Conservation (phyloP, 1,284 basidiomycete genomes). For the Ganoderma sp. region DNA sequence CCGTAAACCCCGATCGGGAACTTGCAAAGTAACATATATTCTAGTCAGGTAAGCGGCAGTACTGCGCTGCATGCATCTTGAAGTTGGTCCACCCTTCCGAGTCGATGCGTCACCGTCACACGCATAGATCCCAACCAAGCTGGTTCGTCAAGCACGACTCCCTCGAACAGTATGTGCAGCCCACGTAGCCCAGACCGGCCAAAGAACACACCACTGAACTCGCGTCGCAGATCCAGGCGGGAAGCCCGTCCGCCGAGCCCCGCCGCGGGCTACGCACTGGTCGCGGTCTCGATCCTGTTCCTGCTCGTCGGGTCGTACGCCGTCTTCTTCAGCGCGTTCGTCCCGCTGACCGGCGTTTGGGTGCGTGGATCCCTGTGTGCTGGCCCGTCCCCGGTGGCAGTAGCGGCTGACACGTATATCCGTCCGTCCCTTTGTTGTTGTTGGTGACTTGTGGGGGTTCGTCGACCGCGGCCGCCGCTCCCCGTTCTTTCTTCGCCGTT, state of each 20-base stretch:
- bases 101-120: constrained; percentile 27
- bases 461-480: background rate
- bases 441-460: background rate
- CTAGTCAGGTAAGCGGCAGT: background rate
- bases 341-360: constrained; percentile 55
- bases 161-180: constrained; percentile 20
- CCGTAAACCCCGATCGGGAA: background rate
- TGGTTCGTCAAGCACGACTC: constrained; percentile 25
- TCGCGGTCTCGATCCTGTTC: constrained; percentile 56
- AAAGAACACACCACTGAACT: background rate
- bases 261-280: constrained; percentile 53
- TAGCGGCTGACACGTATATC: background rate
- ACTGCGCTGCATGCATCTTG: constrained; percentile 10
- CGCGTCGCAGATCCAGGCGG: constrained; percentile 4
- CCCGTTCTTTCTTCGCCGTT: background rate
- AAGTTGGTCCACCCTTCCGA: constrained; percentile 11
- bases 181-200: background rate
- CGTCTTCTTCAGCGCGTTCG: constrained; percentile 66
- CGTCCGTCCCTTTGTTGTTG: background rate
- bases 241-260: constrained; percentile 32
- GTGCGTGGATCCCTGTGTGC: constrained; percentile 45
- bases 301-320: constrained; percentile 66
- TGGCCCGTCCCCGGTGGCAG: background rate
- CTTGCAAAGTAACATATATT: background rate
- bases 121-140: constrained; percentile 28